phyloP scores from a whole-genome alignment of 2,329 filamentous ascomycete genomes.

The Epichloe amarillans region DNA sequence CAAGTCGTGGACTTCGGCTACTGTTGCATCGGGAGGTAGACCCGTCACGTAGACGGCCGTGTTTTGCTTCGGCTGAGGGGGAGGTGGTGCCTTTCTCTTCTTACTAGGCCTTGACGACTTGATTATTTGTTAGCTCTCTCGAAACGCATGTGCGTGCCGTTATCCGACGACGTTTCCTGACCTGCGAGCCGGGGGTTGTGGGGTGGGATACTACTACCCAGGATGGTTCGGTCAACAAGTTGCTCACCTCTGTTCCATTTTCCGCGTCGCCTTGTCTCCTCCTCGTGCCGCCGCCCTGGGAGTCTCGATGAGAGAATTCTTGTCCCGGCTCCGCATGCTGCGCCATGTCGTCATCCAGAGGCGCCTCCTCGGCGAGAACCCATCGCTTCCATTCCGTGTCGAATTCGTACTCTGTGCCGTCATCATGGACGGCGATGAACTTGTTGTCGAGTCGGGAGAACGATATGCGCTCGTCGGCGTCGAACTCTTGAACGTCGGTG shows the following conservation, averaged over 20 bases:
- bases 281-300: constrained; percentile 11
- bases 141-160: neutral
- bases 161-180: too few relatives aligned
- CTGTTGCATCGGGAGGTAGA: constrained; percentile 64
- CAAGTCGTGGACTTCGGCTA: constrained; percentile 66
- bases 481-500: constrained; percentile 54
- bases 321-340: neutral
- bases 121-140: neutral
- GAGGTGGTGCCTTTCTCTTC: constrained; percentile 27
- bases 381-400: constrained; percentile 59
- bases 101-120: constrained; percentile 25
- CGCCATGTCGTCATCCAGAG: constrained; percentile 20
- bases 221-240: neutral
- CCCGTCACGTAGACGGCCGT: constrained; percentile 88
- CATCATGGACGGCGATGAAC: constrained; percentile 71
- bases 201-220: too few relatives aligned
- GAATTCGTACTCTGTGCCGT: constrained; percentile 77
- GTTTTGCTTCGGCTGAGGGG: constrained; percentile 50
- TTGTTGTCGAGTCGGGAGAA: constrained; percentile 75
- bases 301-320: neutral
- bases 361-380: constrained; percentile 48
- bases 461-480: constrained; percentile 68
- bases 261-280: constrained; percentile 31
- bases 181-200: too few relatives aligned
- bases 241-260: constrained; percentile 30